Percentiles rank a stretch among this genome's conserved stretches.
phyloP scores from a whole-genome alignment of 2,329 filamentous ascomycete genomes.

The Chaetomium sp. region DNA sequence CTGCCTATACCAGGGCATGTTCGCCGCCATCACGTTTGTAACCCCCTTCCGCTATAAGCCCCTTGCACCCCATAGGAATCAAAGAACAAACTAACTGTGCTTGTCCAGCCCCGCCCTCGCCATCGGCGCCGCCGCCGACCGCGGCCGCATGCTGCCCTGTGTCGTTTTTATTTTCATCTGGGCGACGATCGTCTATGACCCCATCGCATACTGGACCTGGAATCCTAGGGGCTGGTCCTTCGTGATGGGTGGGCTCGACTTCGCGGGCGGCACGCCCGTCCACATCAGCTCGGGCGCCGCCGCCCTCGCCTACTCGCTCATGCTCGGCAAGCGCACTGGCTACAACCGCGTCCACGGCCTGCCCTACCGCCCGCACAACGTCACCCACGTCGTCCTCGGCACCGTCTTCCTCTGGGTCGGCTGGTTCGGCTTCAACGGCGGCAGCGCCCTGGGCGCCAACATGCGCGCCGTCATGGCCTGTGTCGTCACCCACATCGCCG shows the following conservation, averaged over 20 bases:
- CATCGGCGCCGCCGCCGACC: conserved; percentile 62
- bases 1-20: conserved; percentile 87
- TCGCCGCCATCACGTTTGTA: conserved; percentile 73
- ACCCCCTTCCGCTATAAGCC: not conserved
- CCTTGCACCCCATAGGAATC: not conserved
- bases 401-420: conserved; percentile 81
- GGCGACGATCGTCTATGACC: conserved; percentile 72
- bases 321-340: conserved; percentile 69
- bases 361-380: conserved; percentile 73
- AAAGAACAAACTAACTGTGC: not conserved
- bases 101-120: conserved; percentile 55
- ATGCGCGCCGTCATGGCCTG: conserved; percentile 87
- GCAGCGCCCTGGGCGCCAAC: conserved; percentile 78
- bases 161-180: conserved; percentile 70
- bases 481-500: conserved; percentile 84
- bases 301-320: conserved; percentile 71
- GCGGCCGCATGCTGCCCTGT: conserved; percentile 62
- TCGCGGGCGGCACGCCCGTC: conserved; percentile 74
- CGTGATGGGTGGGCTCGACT: conserved; percentile 70
- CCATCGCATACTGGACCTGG: conserved; percentile 78
- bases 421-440: conserved; percentile 96
- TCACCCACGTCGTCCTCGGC: conserved; percentile 72
- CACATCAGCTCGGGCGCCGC: conserved; percentile 73
- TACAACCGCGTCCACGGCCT: conserved; percentile 63
- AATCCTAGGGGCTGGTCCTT: conserved; percentile 72